phyloP scores from a whole-genome alignment of 2,329 filamentous ascomycete genomes.

The Sporothrix inflata region DNA sequence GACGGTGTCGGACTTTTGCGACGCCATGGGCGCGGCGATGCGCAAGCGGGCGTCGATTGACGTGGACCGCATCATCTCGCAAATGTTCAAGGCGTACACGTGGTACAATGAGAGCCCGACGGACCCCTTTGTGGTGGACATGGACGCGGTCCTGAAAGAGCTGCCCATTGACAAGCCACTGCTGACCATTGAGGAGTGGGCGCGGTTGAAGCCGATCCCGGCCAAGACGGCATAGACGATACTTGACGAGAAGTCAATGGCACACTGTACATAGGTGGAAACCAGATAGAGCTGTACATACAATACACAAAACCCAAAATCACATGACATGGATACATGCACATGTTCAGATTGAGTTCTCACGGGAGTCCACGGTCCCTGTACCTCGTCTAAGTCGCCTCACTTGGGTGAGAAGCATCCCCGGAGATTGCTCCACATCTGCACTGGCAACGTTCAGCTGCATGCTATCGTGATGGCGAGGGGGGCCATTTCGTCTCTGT shows the following conservation, averaged over 20 bases:
- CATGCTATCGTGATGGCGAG: neutral
- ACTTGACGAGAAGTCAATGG: no score
- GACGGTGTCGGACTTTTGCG: conserved; percentile 41
- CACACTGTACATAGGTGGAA: neutral
- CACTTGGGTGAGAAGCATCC: neutral
- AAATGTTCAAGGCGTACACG: conserved; percentile 48
- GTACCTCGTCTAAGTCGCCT: neutral
- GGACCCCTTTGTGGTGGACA: conserved; percentile 45
- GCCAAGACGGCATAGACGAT: conserved; percentile 20
- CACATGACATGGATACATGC: neutral
- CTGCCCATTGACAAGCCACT: conserved; percentile 38
- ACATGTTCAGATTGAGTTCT: neutral
- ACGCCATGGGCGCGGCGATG: conserved; percentile 41
- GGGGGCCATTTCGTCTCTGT: no score
- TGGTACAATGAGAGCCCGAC: conserved; percentile 46
- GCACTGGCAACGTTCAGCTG: neutral
- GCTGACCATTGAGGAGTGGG: conserved; percentile 45
- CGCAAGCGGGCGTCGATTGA: conserved; percentile 40
- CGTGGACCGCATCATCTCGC: conserved; percentile 41
- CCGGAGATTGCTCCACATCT: neutral
- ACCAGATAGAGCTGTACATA: conserved; percentile 1
- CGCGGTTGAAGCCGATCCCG: conserved; percentile 31
- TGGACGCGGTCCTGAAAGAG: conserved; percentile 41
- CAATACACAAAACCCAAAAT: neutral
- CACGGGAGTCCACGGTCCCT: neutral